A percentile compares a stretch with the other conserved stretches of the same genome.
These are phyloP conservation scores for Naegleria gruberi DNA, from an alignment of 208 protist genomes.

Conservation along the genomic window DNA sequence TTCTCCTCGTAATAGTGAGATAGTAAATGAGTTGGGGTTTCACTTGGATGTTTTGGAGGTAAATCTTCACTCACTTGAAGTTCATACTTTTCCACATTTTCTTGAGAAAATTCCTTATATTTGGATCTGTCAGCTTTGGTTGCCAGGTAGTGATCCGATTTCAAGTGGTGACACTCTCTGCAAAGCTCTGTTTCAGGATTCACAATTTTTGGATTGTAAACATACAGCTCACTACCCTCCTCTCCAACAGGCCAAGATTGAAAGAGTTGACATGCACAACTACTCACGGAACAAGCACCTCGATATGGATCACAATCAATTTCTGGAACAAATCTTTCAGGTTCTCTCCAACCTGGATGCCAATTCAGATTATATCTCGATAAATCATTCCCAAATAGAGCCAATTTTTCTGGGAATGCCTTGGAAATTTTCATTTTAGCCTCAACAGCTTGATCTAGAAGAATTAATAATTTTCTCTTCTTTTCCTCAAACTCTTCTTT, in stretches of 20 bases:
- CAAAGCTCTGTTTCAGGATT: slow-evolving; percentile 3
- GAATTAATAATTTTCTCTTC: not conserved
- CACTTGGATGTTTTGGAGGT: slow-evolving; percentile 1
- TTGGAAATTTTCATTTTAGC: slow-evolving; percentile 10
- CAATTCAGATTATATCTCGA: not conserved
- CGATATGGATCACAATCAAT: slow-evolving; percentile 17
- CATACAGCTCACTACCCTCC: not conserved
- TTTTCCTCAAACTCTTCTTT: slow-evolving; percentile 22
- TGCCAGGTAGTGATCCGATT: not conserved
- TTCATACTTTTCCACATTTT: not conserved
- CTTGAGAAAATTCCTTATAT: not conserved
- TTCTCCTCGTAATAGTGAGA: not conserved
- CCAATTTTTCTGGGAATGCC: slow-evolving; percentile 12
- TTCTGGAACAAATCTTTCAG: not conserved
- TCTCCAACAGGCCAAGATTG: not conserved
- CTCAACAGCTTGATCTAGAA: not conserved
- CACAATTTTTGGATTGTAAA: not conserved
- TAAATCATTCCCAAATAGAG: not conserved
- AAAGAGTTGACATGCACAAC: not conserved
- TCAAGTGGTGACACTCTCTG: not conserved
- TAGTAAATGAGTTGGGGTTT: not conserved
- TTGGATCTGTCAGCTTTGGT: not conserved
- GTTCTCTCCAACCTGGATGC: slow-evolving; percentile 19
- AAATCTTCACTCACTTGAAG: not conserved
- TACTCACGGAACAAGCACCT: not conserved